phyloP scores from a whole-genome alignment of 192 early-diverging fungal genomes.

The Linnemannia elongata region DNA sequence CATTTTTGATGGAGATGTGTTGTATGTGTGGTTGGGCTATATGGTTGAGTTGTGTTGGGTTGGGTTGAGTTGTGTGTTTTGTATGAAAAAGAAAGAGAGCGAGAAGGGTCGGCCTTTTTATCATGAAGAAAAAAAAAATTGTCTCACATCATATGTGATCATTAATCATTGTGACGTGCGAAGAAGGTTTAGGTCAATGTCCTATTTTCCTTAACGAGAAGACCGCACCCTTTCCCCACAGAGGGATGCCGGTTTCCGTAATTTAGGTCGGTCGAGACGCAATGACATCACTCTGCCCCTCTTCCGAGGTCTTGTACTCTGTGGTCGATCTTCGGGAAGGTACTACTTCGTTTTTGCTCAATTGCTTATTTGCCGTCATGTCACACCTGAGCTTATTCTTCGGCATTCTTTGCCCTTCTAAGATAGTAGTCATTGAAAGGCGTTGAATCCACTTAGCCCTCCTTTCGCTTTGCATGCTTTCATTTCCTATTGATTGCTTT shows the following conservation, averaged over 20 bases:
- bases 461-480: too few relatives aligned
- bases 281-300: neutral
- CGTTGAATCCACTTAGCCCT: too few relatives aligned
- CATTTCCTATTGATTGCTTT: too few relatives aligned
- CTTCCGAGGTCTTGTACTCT: neutral
- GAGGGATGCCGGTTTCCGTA: neutral
- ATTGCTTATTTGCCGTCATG: neutral
- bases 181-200: neutral
- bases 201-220: neutral
- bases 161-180: neutral
- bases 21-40: neutral
- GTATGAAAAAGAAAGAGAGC: neutral
- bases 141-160: neutral
- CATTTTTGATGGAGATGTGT: neutral
- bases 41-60: neutral
- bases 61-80: neutral
- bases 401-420: neutral
- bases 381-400: neutral
- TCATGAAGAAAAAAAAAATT: too few relatives aligned
- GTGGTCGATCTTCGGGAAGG: neutral
- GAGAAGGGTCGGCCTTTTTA: neutral
- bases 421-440: too few relatives aligned
- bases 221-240: neutral
- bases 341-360: neutral
- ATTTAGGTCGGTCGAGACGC: neutral